phyloP scores from a whole-genome alignment of 2,329 filamentous ascomycete genomes.

The Fusarium sp. region DNA sequence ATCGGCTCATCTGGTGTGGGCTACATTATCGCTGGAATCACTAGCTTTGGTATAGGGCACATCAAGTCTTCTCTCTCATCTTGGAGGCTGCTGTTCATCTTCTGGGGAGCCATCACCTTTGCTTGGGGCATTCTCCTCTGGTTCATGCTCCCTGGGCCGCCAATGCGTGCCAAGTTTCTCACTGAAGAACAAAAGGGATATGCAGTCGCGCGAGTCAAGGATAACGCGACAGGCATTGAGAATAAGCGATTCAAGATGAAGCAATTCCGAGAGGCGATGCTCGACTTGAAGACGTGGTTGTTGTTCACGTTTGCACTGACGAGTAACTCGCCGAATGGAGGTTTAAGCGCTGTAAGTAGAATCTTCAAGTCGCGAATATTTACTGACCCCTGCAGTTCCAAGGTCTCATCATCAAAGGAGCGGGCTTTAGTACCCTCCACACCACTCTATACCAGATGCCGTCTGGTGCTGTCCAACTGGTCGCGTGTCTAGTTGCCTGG shows the following conservation, averaged over 20 bases:
- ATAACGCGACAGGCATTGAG: constrained; percentile 64
- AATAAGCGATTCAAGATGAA: constrained; percentile 62
- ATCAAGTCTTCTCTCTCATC: constrained; percentile 17
- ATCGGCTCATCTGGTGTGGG: constrained; percentile 29
- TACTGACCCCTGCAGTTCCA: constrained; percentile 30
- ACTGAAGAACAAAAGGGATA: constrained; percentile 58
- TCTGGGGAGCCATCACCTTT: constrained; percentile 42
- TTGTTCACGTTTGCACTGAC: constrained; percentile 64
- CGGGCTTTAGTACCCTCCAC: constrained; percentile 32
- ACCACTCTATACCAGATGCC: constrained; percentile 38
- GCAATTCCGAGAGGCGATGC: constrained; percentile 60
- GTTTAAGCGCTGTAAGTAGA: constrained; percentile 42
- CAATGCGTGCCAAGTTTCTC: constrained; percentile 63
- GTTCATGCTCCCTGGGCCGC: constrained; percentile 64
- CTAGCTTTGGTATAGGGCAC: constrained; percentile 37
- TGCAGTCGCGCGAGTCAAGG: constrained; percentile 61
- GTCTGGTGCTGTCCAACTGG: constrained; percentile 27
- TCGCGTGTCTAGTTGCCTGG: constrained; percentile 30
- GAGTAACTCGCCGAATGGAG: constrained; percentile 68
- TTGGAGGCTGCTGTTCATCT: constrained; percentile 30
- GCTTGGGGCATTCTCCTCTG: constrained; percentile 67
- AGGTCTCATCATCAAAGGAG: constrained; percentile 40
- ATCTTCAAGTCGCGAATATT: background rate
- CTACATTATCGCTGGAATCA: constrained; percentile 35
- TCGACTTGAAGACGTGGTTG: constrained; percentile 70